Evolutionary conservation across 2,329 filamentous ascomycete species (phyloP).

Genomic region (Epichloe gansuensis): DNA sequence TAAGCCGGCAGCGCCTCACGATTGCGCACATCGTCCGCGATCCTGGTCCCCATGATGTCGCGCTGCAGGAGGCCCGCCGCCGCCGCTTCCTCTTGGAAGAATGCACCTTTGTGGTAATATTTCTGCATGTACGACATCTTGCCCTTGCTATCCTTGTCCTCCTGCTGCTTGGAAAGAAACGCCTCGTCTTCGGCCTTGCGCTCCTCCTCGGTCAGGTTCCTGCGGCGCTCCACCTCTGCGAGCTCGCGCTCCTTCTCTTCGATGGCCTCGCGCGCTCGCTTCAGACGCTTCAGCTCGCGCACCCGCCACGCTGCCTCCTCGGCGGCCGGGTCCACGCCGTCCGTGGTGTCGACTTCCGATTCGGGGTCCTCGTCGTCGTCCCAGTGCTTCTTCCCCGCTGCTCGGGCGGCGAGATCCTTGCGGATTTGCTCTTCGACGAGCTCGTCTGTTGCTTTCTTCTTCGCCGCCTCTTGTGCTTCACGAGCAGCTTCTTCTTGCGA

Average conservation of each 20-base stretch:
- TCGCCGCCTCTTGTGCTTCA: constrained; percentile 45
- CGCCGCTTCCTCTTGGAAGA: constrained; percentile 74
- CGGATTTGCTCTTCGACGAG: constrained; percentile 83
- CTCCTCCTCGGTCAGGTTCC: constrained; percentile 78
- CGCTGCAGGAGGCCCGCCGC: constrained; percentile 65
- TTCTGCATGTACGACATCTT: constrained; percentile 88
- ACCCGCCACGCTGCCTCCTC: constrained; percentile 91
- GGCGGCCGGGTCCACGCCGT: constrained; percentile 74
- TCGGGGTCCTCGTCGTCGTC: constrained; percentile 62
- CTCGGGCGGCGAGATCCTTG: constrained; percentile 63
- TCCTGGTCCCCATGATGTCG: constrained; percentile 75
- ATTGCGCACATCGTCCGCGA: constrained; percentile 72
- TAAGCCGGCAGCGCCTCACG: constrained; percentile 79
- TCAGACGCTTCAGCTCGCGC: constrained; percentile 78
- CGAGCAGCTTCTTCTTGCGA: constrained; percentile 23
- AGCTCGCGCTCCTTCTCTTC: constrained; percentile 73
- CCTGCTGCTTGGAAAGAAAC: constrained; percentile 64
- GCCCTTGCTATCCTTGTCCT: constrained; percentile 65
- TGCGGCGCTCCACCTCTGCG: constrained; percentile 78
- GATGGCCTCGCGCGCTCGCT: constrained; percentile 74
- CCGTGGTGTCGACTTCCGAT: constrained; percentile 76
- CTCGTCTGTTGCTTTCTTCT: constrained; percentile 60
- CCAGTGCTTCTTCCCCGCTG: constrained; percentile 73
- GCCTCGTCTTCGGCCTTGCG: constrained; percentile 73
- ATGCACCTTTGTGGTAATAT: constrained; percentile 94